These are phyloP conservation scores for Choricystis sp. DNA, from an alignment of 139 green algal genomes.

Conservation along the genomic window DNA sequence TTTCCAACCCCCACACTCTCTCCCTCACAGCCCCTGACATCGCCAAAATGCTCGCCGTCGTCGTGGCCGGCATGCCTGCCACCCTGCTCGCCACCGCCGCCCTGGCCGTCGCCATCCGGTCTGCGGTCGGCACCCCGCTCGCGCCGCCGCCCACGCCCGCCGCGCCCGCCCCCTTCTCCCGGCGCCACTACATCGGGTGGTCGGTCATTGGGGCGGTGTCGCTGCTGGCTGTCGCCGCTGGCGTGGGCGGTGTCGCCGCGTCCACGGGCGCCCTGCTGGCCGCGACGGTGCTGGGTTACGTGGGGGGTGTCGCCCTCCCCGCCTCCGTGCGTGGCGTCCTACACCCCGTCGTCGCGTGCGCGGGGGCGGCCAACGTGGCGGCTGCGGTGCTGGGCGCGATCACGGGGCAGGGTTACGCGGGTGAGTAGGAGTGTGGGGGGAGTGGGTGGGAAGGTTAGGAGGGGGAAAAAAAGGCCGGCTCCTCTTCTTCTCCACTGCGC, in stretches of 20 bases:
- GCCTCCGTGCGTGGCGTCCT: slow-evolving; percentile 18
- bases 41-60: slow-evolving; percentile 28
- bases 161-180: slow-evolving; percentile 2
- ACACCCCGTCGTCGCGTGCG: slow-evolving; percentile 51
- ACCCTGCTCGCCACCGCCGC: slow-evolving; percentile 46
- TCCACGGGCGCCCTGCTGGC: slow-evolving; percentile 10
- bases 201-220: slow-evolving; percentile 12
- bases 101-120: slow-evolving; percentile 35
- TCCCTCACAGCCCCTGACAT: slow-evolving; percentile 16
- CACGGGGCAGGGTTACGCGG: slow-evolving; percentile 29
- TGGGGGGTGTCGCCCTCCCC: slow-evolving; percentile 27
- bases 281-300: slow-evolving; percentile 39
- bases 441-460: no score
- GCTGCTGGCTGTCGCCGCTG: not conserved
- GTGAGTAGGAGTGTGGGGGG: no score
- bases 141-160: slow-evolving; percentile 11
- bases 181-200: slow-evolving; percentile 34
- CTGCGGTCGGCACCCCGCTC: slow-evolving; percentile 29
- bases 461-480: no score
- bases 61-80: slow-evolving; percentile 31
- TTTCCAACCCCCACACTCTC: not conserved
- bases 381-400: slow-evolving; percentile 24
- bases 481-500: no score
- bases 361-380: slow-evolving; percentile 30
- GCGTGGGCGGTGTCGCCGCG: not conserved